Conservation (phyloP, 768 basidiomycete genomes). For the Lentinus tigrinus region DNA sequence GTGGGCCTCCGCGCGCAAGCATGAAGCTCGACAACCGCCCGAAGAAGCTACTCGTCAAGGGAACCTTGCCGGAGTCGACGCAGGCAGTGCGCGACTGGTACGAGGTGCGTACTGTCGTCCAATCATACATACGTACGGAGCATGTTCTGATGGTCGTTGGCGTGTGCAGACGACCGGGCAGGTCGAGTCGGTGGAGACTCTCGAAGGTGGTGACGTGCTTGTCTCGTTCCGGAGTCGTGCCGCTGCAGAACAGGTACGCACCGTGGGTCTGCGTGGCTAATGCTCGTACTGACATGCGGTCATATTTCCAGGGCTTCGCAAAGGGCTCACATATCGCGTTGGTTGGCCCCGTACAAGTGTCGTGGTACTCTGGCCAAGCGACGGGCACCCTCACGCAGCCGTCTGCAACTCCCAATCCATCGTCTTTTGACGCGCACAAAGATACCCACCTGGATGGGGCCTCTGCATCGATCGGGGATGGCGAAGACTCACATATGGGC, state of each 20-base stretch:
- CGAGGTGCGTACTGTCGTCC: constrained; percentile 47
- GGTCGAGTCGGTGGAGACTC: constrained; percentile 59
- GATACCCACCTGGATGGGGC: constrained; percentile 22
- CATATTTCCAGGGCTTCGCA: constrained; percentile 54
- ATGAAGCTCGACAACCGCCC: constrained; percentile 93
- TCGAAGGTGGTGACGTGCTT: constrained; percentile 57
- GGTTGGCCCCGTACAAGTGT: constrained; percentile 62
- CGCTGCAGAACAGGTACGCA: constrained; percentile 72
- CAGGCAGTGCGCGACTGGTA: constrained; percentile 80
- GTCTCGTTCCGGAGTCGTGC: constrained; percentile 71
- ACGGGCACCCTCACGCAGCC: constrained; percentile 1
- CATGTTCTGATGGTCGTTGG: constrained; percentile 15
- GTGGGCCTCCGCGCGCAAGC: constrained; percentile 64
- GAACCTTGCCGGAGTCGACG: constrained; percentile 50
- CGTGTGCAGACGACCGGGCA: constrained; percentile 59
- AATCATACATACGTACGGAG: neutral
- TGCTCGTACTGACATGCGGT: constrained; percentile 6
- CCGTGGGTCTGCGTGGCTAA: neutral
- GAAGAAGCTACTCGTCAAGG: constrained; percentile 75
- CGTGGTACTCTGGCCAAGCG: constrained; percentile 54
- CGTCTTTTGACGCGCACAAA: constrained; percentile 9
- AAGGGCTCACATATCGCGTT: constrained; percentile 69
- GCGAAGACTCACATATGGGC: constrained; percentile 35
- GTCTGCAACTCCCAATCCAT: constrained; percentile 12
- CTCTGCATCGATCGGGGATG: constrained; percentile 18